Percentiles rank a stretch among this genome's conserved stretches.
Evolutionary conservation across 78 protist genomes (phyloP).

Genomic region (Isochrysis galbana): DNA sequence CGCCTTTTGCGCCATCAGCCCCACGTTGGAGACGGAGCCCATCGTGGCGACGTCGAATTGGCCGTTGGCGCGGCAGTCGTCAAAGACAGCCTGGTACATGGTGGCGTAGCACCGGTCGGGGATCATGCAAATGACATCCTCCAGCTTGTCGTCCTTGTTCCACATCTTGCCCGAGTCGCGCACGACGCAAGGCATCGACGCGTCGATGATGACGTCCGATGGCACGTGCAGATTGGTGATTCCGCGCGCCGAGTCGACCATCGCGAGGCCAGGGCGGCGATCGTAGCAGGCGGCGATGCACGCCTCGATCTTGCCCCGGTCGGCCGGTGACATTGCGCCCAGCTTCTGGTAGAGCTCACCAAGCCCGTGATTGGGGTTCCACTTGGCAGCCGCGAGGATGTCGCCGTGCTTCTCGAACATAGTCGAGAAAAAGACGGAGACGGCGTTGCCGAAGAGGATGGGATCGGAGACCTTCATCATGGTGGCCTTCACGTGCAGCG

Average conservation of each 20-base stretch:
- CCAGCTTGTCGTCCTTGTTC: conserved; percentile 44
- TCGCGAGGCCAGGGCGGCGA: background rate
- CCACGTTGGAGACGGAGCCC: conserved; percentile 33
- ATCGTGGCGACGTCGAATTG: conserved; percentile 45
- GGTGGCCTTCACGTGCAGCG: conserved; percentile 43
- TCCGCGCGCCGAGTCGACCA: conserved; percentile 24
- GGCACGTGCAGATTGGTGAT: conserved; percentile 59
- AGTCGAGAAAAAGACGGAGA: background rate
- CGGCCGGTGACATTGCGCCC: background rate
- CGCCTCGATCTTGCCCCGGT: background rate
- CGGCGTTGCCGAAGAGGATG: conserved; percentile 42
- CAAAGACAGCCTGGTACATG: conserved; percentile 36
- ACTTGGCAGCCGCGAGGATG: background rate
- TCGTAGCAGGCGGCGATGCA: background rate
- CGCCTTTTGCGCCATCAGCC: conserved; percentile 62
- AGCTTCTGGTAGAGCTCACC: conserved; percentile 27
- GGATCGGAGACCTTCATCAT: conserved; percentile 47
- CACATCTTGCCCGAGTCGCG: conserved; percentile 58
- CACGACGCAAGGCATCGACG: conserved; percentile 51
- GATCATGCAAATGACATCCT: conserved; percentile 42
- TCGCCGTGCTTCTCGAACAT: background rate
- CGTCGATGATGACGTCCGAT: conserved; percentile 52
- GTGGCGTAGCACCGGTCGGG: conserved; percentile 59
- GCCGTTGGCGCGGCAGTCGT: conserved; percentile 43
- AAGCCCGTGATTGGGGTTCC: conserved; percentile 21